A percentile compares a stretch with the other conserved stretches of the same genome.
phyloP scores from a whole-genome alignment of 257 asterid species.

The Striga asiatica region DNA sequence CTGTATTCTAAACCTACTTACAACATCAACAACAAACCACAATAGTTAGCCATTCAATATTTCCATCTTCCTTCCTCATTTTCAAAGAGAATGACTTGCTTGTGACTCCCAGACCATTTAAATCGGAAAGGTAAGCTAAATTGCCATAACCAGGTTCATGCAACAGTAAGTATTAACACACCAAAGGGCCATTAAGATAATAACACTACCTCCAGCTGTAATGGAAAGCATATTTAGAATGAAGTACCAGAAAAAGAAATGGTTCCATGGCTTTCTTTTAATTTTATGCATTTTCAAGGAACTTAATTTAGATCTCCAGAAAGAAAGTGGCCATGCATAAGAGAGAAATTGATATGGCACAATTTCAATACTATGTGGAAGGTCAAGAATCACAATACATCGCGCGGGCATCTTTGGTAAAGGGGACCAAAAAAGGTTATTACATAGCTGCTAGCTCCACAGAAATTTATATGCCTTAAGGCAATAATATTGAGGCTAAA shows the following conservation, averaged over 20 bases:
- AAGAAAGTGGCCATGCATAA: background rate
- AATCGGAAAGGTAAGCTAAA: background rate
- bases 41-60: conserved; percentile 2
- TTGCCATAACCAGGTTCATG: background rate
- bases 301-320: background rate
- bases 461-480: background rate
- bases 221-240: background rate
- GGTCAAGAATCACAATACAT: conserved; percentile 3
- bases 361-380: background rate
- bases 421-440: background rate
- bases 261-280: conserved; percentile 2
- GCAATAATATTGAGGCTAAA: conserved; percentile 7
- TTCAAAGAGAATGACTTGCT: too few species aligned
- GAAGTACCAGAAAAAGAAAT: background rate
- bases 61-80: too few species aligned
- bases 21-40: background rate
- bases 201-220: conserved; percentile 8
- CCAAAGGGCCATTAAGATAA: conserved; percentile 1
- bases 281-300: conserved; percentile 1
- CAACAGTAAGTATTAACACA: background rate
- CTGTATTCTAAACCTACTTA: background rate
- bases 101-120: background rate
- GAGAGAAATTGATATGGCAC: background rate
- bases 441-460: background rate
- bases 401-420: background rate